phyloP scores from a whole-genome alignment of 495 filamentous ascomycete species.

The Penicillium bovifimosum region DNA sequence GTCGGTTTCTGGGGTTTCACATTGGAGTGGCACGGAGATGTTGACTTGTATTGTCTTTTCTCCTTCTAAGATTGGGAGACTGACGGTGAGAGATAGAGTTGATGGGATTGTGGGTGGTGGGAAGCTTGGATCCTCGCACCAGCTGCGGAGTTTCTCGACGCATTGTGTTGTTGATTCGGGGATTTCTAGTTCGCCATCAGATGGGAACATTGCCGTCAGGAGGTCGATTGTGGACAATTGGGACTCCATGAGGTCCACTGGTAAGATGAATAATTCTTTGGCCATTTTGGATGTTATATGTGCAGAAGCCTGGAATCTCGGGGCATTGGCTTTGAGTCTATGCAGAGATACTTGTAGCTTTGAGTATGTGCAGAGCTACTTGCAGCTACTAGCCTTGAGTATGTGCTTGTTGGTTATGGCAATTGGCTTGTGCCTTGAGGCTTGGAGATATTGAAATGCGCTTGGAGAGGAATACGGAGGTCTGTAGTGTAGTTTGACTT shows the following conservation, averaged over 20 bases:
- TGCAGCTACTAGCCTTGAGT: too few species aligned
- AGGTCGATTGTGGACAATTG: conserved; percentile 36
- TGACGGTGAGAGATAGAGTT: conserved; percentile 23
- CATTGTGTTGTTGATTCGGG: conserved; percentile 27
- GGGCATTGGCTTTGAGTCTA: too few species aligned
- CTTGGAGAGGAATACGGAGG: background rate
- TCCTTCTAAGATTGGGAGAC: conserved; percentile 22
- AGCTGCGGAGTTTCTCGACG: conserved; percentile 28
- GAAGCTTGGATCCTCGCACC: conserved; percentile 22
- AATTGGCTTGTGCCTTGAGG: background rate
- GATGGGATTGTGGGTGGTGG: conserved; percentile 17
- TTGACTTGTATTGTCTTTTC: conserved; percentile 31
- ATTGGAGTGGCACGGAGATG: conserved; percentile 30
- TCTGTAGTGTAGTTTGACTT: too few species aligned
- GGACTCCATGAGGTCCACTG: conserved; percentile 28
- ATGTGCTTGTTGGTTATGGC: too few species aligned
- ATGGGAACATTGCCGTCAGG: conserved; percentile 34
- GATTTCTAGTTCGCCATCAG: conserved; percentile 32
- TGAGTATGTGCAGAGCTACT: too few species aligned
- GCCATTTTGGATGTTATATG: conserved; percentile 14
- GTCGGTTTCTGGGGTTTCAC: conserved; percentile 16
- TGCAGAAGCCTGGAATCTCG: background rate
- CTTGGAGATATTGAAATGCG: background rate
- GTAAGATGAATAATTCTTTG: conserved; percentile 12
- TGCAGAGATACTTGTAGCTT: too few species aligned